Conservation (phyloP, 768 basidiomycete genomes). For the Dacryopinax spathularia region DNA sequence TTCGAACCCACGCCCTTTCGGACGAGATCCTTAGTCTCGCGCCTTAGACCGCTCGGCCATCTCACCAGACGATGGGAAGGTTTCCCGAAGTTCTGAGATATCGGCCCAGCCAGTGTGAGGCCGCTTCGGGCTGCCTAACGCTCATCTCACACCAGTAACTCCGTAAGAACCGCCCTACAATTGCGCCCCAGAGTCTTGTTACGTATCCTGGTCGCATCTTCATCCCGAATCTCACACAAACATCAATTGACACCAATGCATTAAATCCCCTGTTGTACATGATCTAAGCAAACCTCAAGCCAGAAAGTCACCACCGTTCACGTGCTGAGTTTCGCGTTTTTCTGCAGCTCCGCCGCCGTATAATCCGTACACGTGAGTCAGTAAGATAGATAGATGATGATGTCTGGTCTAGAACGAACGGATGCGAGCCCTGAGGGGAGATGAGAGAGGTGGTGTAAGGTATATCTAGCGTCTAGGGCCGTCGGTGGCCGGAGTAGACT, state of each 20-base stretch:
- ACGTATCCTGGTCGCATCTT: too few species aligned
- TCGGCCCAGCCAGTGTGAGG: background rate
- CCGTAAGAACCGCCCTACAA: too few species aligned
- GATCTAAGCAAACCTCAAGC: background rate
- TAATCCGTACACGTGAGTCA: background rate
- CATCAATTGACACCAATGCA: too few species aligned
- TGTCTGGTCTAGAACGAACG: too few species aligned
- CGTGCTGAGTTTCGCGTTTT: too few species aligned
- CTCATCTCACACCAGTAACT: too few species aligned
- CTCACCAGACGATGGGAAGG: constrained; percentile 1
- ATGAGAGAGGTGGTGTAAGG: too few species aligned
- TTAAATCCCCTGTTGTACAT: background rate
- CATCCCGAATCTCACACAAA: too few species aligned
- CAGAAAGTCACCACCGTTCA: too few species aligned
- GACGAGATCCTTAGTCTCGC: constrained; percentile 12
- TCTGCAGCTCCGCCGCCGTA: background rate
- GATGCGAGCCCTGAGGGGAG: background rate
- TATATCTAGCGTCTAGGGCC: background rate
- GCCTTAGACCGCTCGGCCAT: constrained; percentile 19
- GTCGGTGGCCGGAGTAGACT: too few species aligned
- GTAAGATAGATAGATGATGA: background rate
- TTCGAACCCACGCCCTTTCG: constrained; percentile 12
- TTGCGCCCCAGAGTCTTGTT: too few species aligned
- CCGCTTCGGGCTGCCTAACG: too few species aligned
- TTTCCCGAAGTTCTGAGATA: background rate